Evolutionary conservation across 352 stramenopile species (phyloP).

Genomic region (Pythium apleroticum): DNA sequence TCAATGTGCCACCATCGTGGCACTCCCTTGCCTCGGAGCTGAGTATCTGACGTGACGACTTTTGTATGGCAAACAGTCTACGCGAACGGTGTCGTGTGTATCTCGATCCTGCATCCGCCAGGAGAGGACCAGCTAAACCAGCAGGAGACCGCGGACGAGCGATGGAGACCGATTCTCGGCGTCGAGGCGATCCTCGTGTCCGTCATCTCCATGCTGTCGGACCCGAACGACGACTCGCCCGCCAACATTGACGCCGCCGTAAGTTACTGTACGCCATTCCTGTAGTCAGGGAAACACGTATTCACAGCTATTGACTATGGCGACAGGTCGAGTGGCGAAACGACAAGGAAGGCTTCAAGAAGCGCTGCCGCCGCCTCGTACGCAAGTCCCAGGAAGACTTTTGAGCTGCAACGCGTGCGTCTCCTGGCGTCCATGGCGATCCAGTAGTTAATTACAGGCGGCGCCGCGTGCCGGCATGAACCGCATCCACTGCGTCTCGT

Average conservation of each 20-base stretch:
- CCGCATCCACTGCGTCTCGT: not conserved
- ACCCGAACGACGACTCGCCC: slow-evolving; percentile 99
- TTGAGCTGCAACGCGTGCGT: slow-evolving; percentile 40
- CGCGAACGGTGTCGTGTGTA: slow-evolving; percentile 97
- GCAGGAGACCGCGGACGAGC: slow-evolving; percentile 97
- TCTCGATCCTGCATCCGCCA: slow-evolving; percentile 99
- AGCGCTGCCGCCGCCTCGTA: slow-evolving; percentile 88
- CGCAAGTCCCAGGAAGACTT: slow-evolving; percentile 93
- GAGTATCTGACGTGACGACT: slow-evolving; percentile 1
- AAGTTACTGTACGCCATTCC: not conserved
- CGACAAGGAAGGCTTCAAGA: slow-evolving; percentile 94
- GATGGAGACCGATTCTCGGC: slow-evolving; percentile 98
- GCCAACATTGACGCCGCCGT: slow-evolving; percentile 99
- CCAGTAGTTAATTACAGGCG: slow-evolving; percentile 2
- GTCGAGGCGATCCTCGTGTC: slow-evolving; percentile 95
- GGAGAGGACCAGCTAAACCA: slow-evolving; percentile 98
- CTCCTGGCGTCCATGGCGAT: not conserved
- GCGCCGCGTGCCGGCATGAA: not conserved
- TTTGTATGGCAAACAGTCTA: slow-evolving; percentile 86
- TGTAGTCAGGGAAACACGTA: not conserved
- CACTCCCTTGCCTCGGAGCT: too few species aligned
- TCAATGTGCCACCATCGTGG: too few species aligned
- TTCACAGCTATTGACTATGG: not conserved
- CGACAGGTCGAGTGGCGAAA: slow-evolving; percentile 89
- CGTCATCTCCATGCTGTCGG: slow-evolving; percentile 99